Evolutionary conservation across 345 rosid genomes (phyloP), one percentile per base, ranked within the genome.

Genomic region (Ailanthus altissimus): DNA sequence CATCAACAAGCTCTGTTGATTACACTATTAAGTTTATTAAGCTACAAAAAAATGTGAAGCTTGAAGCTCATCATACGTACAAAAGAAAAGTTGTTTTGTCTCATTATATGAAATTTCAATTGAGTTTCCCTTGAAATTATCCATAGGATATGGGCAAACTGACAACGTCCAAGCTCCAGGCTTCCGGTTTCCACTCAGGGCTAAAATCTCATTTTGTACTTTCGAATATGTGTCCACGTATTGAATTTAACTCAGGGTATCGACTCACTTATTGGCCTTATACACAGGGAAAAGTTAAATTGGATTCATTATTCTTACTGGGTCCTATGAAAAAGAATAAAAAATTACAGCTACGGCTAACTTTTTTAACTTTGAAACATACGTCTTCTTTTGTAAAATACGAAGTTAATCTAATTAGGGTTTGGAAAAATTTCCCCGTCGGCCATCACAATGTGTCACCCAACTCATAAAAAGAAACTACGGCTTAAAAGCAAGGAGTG

Each of bases 31-130:
- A 20, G 49, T 20, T 21, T 65, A 65, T 20, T 15, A 1, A n/a
- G 1, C 28, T 32, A 32, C 2, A 32, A 6, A 2, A 6, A 18
- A 36, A 16, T 7, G 10, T 5, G 5, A 62, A 62, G 20, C 65
- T 49, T 25, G 10, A 4, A 23, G 38, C 28, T 13, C 2, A 67
- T 6, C 20, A 67, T 67, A 12, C 42, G 8, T 59, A 21, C 3
- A 65, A 43, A 65, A n/a, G 8, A 45, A 21, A 23, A 23, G 10
- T 0, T 14, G 6, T 23, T 15, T 25, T 43, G 66, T 72, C 66
- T 58, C 8, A 8, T 73, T 28, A 28, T 45, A 10, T 16, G 76
- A 45, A 73, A 73, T 45, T 73, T 73, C 76, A 18, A 1, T 43
- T 9, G 76, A 23, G 43, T 43, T 72, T 73, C 76, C n/a, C 40